A percentile compares a stretch with the other conserved stretches of the same genome.
phyloP scores from a whole-genome alignment of 2,329 filamentous ascomycete species.

The Zymoseptoria pseudotritici region DNA sequence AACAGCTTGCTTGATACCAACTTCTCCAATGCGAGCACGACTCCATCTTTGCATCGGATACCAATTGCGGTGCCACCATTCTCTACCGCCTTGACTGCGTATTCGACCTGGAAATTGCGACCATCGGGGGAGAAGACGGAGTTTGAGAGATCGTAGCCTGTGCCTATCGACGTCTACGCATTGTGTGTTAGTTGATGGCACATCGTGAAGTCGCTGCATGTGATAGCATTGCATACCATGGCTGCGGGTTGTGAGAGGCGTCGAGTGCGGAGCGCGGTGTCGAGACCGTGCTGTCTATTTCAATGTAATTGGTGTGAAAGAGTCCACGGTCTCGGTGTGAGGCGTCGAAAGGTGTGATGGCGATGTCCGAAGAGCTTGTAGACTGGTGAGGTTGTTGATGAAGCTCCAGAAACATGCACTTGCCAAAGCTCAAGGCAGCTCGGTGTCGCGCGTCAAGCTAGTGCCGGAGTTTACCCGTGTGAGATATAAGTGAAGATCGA shows the following conservation, averaged over 20 bases:
- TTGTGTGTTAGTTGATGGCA: not conserved
- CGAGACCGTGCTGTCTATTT: not conserved
- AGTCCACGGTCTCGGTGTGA: not conserved
- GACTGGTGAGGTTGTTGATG: not conserved
- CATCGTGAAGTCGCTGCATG: not conserved
- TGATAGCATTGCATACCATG: not conserved
- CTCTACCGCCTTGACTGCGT: constrained; percentile 96
- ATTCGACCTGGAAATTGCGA: constrained; percentile 97
- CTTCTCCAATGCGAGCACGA: constrained; percentile 95
- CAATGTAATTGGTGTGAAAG: not conserved
- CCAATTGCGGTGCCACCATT: constrained; percentile 94
- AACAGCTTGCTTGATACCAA: constrained; percentile 90
- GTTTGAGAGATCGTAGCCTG: constrained; percentile 98
- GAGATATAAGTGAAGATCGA: not conserved
- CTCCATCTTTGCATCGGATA: constrained; percentile 93
- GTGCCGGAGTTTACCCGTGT: not conserved
- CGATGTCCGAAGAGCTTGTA: not conserved
- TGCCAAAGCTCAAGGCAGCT: not conserved
- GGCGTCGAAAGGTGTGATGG: not conserved
- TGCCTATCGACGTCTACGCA: constrained; percentile 92
- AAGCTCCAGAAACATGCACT: not conserved
- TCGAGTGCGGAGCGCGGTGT: not conserved
- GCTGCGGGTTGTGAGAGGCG: not conserved
- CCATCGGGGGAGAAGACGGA: constrained; percentile 99
- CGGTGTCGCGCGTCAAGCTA: not conserved